phyloP scores from a whole-genome alignment of 2,329 filamentous ascomycete species.

The Alternaria solani region DNA sequence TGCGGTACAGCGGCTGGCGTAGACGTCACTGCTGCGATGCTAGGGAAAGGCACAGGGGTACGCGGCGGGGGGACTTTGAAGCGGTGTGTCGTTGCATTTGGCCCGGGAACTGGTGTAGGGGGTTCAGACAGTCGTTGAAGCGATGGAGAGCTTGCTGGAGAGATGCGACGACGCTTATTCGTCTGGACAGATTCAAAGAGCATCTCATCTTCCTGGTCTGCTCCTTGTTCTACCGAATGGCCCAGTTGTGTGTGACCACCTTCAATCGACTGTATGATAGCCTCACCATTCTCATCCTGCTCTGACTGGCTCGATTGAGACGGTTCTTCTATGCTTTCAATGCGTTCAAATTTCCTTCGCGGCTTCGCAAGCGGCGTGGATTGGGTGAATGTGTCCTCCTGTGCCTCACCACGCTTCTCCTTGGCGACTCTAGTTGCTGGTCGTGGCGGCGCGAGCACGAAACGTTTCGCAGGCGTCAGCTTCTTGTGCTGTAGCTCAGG shows the following conservation, averaged over 20 bases:
- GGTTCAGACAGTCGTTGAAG: slow-evolving; percentile 9
- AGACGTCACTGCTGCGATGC: slow-evolving; percentile 5
- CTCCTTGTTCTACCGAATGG: slow-evolving; percentile 1
- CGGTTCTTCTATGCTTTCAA: slow-evolving; percentile 47
- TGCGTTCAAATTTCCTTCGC: slow-evolving; percentile 29
- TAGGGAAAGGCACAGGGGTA: slow-evolving; percentile 24
- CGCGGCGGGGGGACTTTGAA: slow-evolving; percentile 33
- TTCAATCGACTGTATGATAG: slow-evolving; percentile 27
- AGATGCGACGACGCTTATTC: slow-evolving; percentile 40
- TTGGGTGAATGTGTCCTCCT: slow-evolving; percentile 5
- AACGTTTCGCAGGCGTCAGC: slow-evolving; percentile 44
- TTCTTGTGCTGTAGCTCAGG: slow-evolving; percentile 22
- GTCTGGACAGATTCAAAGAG: slow-evolving; percentile 30
- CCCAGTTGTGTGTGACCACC: slow-evolving; percentile 10
- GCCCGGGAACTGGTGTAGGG: slow-evolving; percentile 20
- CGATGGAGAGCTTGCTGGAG: slow-evolving; percentile 17
- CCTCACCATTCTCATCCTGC: slow-evolving; percentile 9
- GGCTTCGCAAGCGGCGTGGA: slow-evolving; percentile 27
- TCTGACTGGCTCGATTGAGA: slow-evolving; percentile 34
- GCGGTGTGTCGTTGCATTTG: slow-evolving; percentile 30
- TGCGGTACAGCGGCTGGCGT: slow-evolving; percentile 13
- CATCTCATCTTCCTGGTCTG: slow-evolving; percentile 36
- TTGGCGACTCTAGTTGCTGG: slow-evolving; percentile 8
- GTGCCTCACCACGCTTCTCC: slow-evolving; percentile 6
- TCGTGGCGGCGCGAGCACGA: slow-evolving; percentile 35